Percentiles rank a stretch among this genome's conserved stretches.
These are phyloP conservation scores for Prunus salicina DNA, from an alignment of 306 rosid genomes.

Conservation along the genomic window DNA sequence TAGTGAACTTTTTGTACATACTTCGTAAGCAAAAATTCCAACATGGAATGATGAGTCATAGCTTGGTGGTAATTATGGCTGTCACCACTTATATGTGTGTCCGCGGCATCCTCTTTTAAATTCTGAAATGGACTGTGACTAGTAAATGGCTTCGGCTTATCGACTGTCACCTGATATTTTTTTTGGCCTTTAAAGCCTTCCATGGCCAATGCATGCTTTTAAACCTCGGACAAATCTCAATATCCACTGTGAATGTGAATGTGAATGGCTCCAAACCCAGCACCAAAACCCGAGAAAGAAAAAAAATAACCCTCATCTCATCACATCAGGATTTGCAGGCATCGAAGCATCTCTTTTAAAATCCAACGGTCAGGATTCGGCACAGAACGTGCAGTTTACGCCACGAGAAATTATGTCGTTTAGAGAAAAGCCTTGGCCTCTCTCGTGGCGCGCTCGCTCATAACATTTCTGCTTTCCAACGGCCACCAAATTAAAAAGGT, in stretches of 20 bases:
- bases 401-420: constrained; percentile 19
- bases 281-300: background rate
- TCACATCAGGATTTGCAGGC: background rate
- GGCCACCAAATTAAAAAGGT: constrained; percentile 21
- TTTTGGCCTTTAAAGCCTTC: background rate
- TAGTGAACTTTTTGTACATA: background rate
- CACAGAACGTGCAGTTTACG: constrained; percentile 18
- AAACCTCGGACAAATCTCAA: background rate
- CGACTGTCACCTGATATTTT: background rate
- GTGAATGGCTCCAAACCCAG: background rate
- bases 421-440: background rate
- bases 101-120: constrained; percentile 7
- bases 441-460: constrained; percentile 14
- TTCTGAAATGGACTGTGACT: background rate
- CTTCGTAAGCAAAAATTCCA: background rate
- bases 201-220: background rate
- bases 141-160: background rate
- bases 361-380: constrained; percentile 18
- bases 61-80: background rate
- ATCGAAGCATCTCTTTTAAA: background rate
- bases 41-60: constrained; percentile 5
- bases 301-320: background rate
- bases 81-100: constrained; percentile 2
- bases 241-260: background rate
- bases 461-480: constrained; percentile 48